phyloP scores from a whole-genome alignment of 768 basidiomycete genomes.

The Trametes cubensis region DNA sequence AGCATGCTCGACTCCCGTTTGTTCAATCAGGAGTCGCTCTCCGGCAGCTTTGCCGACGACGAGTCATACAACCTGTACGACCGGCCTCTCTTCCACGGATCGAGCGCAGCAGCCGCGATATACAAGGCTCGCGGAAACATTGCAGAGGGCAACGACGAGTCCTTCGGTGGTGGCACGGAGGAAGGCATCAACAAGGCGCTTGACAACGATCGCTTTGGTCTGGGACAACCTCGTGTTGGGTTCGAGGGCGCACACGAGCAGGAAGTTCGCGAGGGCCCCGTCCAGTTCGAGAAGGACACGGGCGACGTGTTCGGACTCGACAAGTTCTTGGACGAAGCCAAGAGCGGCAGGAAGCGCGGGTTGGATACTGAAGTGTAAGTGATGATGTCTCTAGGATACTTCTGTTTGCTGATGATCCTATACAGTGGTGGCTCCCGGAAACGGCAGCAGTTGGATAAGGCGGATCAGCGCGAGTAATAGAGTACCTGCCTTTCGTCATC shows the following conservation, averaged over 20 bases:
- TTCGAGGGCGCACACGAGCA: slow-evolving; percentile 91
- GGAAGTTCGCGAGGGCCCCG: slow-evolving; percentile 88
- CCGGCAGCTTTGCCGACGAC: slow-evolving; percentile 82
- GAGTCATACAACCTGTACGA: slow-evolving; percentile 97
- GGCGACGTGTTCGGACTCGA: slow-evolving; percentile 97
- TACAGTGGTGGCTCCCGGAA: slow-evolving; percentile 62
- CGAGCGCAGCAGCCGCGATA: slow-evolving; percentile 97
- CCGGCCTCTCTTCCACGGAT: slow-evolving; percentile 93
- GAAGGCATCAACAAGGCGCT: slow-evolving; percentile 91
- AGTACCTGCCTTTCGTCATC: neutral
- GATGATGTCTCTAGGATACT: neutral
- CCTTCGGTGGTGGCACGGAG: slow-evolving; percentile 93
- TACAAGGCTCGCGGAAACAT: slow-evolving; percentile 95
- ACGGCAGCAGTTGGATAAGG: slow-evolving; percentile 68
- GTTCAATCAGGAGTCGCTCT: slow-evolving; percentile 94
- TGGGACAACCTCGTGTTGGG: slow-evolving; percentile 82
- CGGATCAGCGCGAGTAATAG: slow-evolving; percentile 45
- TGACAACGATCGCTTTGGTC: slow-evolving; percentile 90
- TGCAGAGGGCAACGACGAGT: slow-evolving; percentile 82
- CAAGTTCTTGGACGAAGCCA: slow-evolving; percentile 96
- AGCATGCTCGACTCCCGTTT: slow-evolving; percentile 95
- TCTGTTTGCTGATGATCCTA: neutral
- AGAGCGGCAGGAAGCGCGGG: slow-evolving; percentile 90
- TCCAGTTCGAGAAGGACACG: slow-evolving; percentile 98
- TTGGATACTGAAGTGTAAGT: slow-evolving; percentile 76